Base-by-base conservation (phyloP, 208 protist species). In the Plasmodiophora brassicae region DNA sequence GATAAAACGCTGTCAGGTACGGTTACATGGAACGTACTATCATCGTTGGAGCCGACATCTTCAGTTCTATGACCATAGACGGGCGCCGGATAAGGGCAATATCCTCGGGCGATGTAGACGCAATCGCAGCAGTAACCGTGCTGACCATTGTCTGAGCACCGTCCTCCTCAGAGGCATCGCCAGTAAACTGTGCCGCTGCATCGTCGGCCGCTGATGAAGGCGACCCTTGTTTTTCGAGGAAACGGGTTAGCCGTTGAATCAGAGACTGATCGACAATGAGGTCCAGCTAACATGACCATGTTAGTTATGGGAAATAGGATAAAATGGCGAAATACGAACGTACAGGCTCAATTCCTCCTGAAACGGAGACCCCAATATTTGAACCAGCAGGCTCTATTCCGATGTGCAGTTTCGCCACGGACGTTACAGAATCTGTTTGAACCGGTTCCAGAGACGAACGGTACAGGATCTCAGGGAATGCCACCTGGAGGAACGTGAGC, bases 381-480 rank as follows among this genome's bases (percentile, higher is more conserved):
- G 41, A 32, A 78, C 41, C 65, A 78, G n/a, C 14, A 8, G 65
- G 65, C 32, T 78, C 41, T 5, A 78, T 38, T 5, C 65, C 32
- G 41, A 78, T 32, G 32, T 36, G 14, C 5, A 78, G 41, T 44
- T 78, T n/a, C n/a, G n/a, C 5, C 5, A 78, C 14, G 14, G 65
- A 5, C 5, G 5, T 32, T 8, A 78, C n/a, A 32, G 20, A 14
- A 32, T 32, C 65, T 38, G 14, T 78, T 32, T 5, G n/a, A n/a
- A n/a, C n/a, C n/a, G n/a, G n/a, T n/a, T n/a, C n/a, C n/a, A n/a
- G n/a, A n/a, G n/a, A 32, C 5, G 65, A 78, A 32, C 14, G 65
- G 41, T 5, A 78, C 5, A 78, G n/a, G n/a, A 78, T 78, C 41
- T 78, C 65, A 78, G 65, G 65, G n/a, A 78, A 78, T 36, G 65